Percentiles rank a stretch among this genome's conserved stretches.
Conservation (phyloP, 257 asterid species). For the Fraxinus excelsior region DNA sequence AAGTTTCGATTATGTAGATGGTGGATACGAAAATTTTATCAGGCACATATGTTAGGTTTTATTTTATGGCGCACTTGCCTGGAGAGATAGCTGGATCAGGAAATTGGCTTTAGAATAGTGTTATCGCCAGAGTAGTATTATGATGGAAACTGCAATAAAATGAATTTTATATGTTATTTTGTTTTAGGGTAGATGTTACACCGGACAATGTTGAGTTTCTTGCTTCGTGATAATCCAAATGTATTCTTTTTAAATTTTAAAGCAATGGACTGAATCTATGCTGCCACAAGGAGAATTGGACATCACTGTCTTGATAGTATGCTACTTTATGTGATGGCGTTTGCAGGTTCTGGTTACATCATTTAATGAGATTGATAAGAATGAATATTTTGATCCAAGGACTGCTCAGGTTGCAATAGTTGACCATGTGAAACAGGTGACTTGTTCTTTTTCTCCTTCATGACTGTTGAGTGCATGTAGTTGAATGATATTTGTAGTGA, state of each 20-base stretch:
- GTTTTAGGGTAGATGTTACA: background rate
- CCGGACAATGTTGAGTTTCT: background rate
- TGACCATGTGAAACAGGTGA: conserved; percentile 92
- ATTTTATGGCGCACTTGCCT: conserved; percentile 5
- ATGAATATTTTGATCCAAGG: conserved; percentile 89
- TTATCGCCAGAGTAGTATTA: conserved; percentile 1
- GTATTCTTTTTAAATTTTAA: conserved; percentile 9
- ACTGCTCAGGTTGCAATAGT: conserved; percentile 88
- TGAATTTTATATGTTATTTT: background rate
- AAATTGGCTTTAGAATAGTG: background rate
- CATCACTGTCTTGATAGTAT: background rate
- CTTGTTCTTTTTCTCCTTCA: conserved; percentile 16
- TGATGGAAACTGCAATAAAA: background rate
- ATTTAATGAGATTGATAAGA: conserved; percentile 64
- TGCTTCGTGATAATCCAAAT: background rate
- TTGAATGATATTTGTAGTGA: conserved; percentile 5
- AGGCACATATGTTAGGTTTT: conserved; percentile 4
- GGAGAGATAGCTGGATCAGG: background rate
- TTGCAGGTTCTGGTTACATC: conserved; percentile 81
- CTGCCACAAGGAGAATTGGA: background rate
- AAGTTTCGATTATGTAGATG: conserved; percentile 7
- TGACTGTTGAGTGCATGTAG: conserved; percentile 11
- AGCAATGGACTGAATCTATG: conserved; percentile 10
- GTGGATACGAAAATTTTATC: conserved; percentile 12
- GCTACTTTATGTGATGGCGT: background rate